phyloP scores from a whole-genome alignment of 192 early-diverging fungal genomes.

The Linnemannia zychae region DNA sequence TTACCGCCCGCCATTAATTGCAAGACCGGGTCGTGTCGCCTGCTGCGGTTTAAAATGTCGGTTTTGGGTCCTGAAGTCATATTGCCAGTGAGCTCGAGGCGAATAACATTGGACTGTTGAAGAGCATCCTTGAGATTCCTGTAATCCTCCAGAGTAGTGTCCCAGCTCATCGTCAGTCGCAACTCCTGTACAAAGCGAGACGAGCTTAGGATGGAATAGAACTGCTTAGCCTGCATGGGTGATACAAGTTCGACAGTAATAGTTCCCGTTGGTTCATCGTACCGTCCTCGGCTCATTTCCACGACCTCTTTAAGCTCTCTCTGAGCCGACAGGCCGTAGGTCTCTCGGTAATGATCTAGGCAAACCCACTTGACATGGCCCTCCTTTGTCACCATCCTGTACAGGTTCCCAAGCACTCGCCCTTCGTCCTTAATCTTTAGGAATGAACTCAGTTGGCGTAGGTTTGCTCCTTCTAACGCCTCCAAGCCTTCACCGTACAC shows the following conservation, averaged over 20 bases:
- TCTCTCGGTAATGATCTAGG: constrained; percentile 20
- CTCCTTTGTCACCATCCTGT: constrained; percentile 22
- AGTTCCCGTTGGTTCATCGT: constrained; percentile 8
- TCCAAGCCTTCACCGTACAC: neutral
- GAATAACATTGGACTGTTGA: neutral
- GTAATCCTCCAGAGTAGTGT: constrained; percentile 5
- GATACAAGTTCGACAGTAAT: neutral
- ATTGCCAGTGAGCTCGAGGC: neutral
- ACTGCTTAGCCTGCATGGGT: neutral
- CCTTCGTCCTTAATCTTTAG: constrained; percentile 9
- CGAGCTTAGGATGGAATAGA: constrained; percentile 14
- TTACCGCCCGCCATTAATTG: constrained; percentile 6
- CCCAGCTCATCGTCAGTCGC: constrained; percentile 10
- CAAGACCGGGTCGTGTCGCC: constrained; percentile 20
- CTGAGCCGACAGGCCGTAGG: constrained; percentile 1
- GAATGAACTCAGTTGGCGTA: constrained; percentile 20
- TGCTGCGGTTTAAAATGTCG: constrained; percentile 6
- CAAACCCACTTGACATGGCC: constrained; percentile 45
- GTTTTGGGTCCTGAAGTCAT: neutral
- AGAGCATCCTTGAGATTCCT: neutral
- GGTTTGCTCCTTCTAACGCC: constrained; percentile 17
- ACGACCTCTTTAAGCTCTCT: constrained; percentile 8
- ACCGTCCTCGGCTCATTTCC: neutral
- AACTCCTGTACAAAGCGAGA: constrained; percentile 9
- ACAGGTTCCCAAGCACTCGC: constrained; percentile 20